Conservation (phyloP, 2,329 filamentous ascomycete genomes). For the Remersonia thermophila region DNA sequence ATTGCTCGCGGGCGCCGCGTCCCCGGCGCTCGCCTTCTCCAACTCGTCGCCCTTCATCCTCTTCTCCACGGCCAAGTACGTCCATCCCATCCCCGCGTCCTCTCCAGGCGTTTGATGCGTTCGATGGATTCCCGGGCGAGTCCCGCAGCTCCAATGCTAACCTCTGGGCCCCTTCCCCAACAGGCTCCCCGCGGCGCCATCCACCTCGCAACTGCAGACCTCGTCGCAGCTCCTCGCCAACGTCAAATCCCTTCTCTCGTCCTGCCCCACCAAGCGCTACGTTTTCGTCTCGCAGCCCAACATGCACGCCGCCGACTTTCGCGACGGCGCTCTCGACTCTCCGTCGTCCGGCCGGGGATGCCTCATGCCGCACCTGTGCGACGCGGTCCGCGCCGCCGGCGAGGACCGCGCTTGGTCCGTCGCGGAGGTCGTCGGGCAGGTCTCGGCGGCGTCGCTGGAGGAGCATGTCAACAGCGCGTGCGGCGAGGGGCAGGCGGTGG, state of each 20-base stretch:
- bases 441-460: slow-evolving; percentile 30
- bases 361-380: slow-evolving; percentile 42
- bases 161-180: neutral
- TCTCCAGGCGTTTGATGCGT: no score
- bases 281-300: slow-evolving; percentile 68
- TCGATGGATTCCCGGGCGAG: no score
- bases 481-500: slow-evolving; percentile 22
- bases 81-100: slow-evolving; percentile 5
- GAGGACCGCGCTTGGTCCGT: slow-evolving; percentile 29
- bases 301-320: slow-evolving; percentile 57
- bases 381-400: slow-evolving; percentile 20
- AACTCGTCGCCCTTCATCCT: slow-evolving; percentile 84
- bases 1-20: slow-evolving; percentile 43
- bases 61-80: slow-evolving; percentile 74
- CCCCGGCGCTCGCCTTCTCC: slow-evolving; percentile 52
- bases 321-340: slow-evolving; percentile 27
- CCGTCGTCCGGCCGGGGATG: slow-evolving; percentile 31
- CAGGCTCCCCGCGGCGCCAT: slow-evolving; percentile 23
- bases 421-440: slow-evolving; percentile 43
- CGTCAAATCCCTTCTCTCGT: slow-evolving; percentile 41
- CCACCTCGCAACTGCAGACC: slow-evolving; percentile 36
- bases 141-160: no score
- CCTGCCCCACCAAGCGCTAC: slow-evolving; percentile 65
- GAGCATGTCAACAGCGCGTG: slow-evolving; percentile 37
- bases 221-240: slow-evolving; percentile 31